A percentile compares a stretch with the other conserved stretches of the same genome.
phyloP scores from a whole-genome alignment of 306 rosid genomes.

The Gillenia trifoliata region DNA sequence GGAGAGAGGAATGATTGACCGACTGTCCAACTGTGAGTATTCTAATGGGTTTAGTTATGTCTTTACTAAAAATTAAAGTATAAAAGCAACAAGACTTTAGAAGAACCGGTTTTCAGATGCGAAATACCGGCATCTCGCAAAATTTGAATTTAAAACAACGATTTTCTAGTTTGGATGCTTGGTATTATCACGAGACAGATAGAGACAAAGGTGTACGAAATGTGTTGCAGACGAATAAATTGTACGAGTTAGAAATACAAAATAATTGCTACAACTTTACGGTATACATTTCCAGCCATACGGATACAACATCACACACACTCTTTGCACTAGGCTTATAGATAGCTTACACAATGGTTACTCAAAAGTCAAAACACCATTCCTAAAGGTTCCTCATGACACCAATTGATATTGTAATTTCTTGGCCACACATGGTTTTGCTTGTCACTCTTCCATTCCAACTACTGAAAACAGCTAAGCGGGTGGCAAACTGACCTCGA shows the following conservation, averaged over 20 bases:
- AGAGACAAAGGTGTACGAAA: no score
- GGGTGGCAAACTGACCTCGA: slow-evolving; percentile 22
- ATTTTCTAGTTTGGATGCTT: no score
- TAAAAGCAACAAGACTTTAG: not conserved
- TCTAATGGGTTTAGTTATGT: not conserved
- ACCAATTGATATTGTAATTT: slow-evolving; percentile 12
- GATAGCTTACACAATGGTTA: not conserved
- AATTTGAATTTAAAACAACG: not conserved
- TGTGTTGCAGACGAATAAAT: not conserved
- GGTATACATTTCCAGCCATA: slow-evolving; percentile 6
- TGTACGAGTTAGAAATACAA: slow-evolving; percentile 3
- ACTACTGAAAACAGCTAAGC: slow-evolving; percentile 8
- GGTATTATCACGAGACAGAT: no score
- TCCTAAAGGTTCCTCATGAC: slow-evolving; percentile 23
- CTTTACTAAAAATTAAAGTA: not conserved
- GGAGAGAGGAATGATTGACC: not conserved
- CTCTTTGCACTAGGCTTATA: slow-evolving; percentile 9
- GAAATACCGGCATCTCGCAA: not conserved
- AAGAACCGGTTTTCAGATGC: not conserved
- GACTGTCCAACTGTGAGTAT: not conserved
- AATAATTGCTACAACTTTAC: slow-evolving; percentile 12
- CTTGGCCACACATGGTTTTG: slow-evolving; percentile 25
- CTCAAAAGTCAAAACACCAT: not conserved
- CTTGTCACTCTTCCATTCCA: slow-evolving; percentile 18
- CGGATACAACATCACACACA: slow-evolving; percentile 4